Conservation (phyloP, 106 monocot genomes). For the Agapanthus africanus region DNA sequence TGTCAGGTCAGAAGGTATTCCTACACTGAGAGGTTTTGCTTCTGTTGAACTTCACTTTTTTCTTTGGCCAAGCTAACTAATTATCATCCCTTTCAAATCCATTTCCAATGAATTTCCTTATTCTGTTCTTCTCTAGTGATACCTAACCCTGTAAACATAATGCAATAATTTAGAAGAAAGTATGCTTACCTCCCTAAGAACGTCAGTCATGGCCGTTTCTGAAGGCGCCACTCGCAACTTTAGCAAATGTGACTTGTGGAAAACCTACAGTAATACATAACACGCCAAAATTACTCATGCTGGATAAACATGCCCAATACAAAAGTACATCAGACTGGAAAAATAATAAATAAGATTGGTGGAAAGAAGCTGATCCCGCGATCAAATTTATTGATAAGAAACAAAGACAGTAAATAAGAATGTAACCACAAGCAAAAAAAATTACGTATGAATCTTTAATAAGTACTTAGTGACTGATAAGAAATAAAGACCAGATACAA, state of each 20-base stretch:
- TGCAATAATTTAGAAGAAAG: not conserved
- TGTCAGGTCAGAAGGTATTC: not conserved
- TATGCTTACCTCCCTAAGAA: conserved; percentile 66
- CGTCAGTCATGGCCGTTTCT: conserved; percentile 90
- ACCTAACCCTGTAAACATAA: not conserved
- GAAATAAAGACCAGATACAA: too few species aligned
- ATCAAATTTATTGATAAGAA: not conserved
- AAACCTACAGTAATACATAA: conserved; percentile 34
- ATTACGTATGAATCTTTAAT: too few species aligned
- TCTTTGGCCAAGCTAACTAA: not conserved
- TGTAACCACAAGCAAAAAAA: not conserved
- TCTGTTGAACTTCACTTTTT: not conserved
- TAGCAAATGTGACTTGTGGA: conserved; percentile 58
- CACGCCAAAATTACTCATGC: not conserved
- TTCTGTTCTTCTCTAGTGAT: not conserved
- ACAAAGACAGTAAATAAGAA: not conserved
- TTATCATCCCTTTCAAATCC: not conserved
- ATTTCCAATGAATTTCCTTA: not conserved
- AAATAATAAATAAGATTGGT: not conserved
- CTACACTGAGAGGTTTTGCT: not conserved
- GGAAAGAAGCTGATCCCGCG: not conserved
- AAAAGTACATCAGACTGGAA: not conserved
- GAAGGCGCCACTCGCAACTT: conserved; percentile 69
- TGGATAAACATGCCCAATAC: not conserved
- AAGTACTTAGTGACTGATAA: too few species aligned